A percentile compares a stretch with the other conserved stretches of the same genome.
These are phyloP conservation scores for Kodamaea ohmeri DNA, from an alignment of 1,139 yeast species.

Conservation along the genomic window DNA sequence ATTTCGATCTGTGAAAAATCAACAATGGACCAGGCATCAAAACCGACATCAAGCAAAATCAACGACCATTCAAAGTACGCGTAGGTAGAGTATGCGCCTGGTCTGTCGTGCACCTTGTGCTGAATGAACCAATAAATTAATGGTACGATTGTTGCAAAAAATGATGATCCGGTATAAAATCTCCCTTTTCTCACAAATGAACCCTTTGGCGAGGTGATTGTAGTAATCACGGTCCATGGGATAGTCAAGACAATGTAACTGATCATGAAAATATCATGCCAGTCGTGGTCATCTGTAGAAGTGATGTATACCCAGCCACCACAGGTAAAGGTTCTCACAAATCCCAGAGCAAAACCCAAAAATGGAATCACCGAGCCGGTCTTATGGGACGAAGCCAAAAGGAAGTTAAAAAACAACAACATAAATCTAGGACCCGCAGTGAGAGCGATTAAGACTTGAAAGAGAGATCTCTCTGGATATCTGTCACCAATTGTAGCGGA, in stretches of 20 bases:
- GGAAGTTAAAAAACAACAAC: conserved; percentile 60
- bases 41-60: conserved; percentile 76
- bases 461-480: conserved; percentile 90
- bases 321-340: conserved; percentile 83
- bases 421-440: conserved; percentile 87
- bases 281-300: conserved; percentile 94
- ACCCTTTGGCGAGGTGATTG: conserved; percentile 50
- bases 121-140: conserved; percentile 86
- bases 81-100: conserved; percentile 95
- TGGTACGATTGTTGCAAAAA: conserved; percentile 74
- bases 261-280: conserved; percentile 95
- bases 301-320: conserved; percentile 99
- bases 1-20: conserved; percentile 66
- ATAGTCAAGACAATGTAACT: conserved; percentile 80
- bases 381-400: conserved; percentile 37
- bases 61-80: conserved; percentile 95
- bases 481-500: conserved; percentile 96
- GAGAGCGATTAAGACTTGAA: conserved; percentile 78
- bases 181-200: conserved; percentile 53
- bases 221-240: conserved; percentile 81
- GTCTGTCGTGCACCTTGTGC: conserved; percentile 79
- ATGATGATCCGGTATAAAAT: conserved; percentile 51
- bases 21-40: conserved; percentile 73
- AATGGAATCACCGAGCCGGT: conserved; percentile 43
- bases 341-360: conserved; percentile 54